Base-by-base conservation (phyloP, 2,329 filamentous ascomycete species). In the Verticillium longisporum region DNA sequence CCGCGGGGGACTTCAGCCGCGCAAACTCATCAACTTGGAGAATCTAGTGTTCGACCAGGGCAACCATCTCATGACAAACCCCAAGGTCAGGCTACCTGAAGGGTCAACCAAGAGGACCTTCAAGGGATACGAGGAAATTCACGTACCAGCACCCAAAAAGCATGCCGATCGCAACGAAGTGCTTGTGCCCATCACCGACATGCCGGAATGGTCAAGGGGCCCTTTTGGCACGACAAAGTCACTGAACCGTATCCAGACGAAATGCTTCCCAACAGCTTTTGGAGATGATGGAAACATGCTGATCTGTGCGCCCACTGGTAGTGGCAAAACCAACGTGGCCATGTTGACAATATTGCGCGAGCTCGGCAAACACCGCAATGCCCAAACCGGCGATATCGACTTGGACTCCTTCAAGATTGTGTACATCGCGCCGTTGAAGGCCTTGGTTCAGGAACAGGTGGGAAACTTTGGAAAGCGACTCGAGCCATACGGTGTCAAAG, bases 41-140 rank as follows among this genome's bases (percentile, higher is more conserved):
- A 98, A 98, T 69, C 85, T 99, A 37, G 85, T 97, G 45, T 99
- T 99, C 72, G 95, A 98, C 68, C 94, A 98, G 75, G 95, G 95
- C 59, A 99, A 98, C 70, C 95, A 99, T 78, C 83, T 99, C 54
- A 99, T 98, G 94, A 98, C 95, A n/a, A 99, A 99, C 69, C 90
- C 92, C 6, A 97, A 92, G 71, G 95, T 99, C 56, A 89, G 90
- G 65, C 82, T 99, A 21, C 95, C 95, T 0, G 92, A 97, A 72
- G 95, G 95, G 11, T 97, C 95, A 2, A 97, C 91, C 0, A 97
- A 98, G 75, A 86, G 92, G 56, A 92, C 91, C 0, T 97, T 97
- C 78, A 99, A 99, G 75, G 95, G 95, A 37, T 99, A 98, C 68
- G 95, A 99, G 75, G 95, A 99, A 72, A 97, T 98, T 62, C 95